A percentile compares a stretch with the other conserved stretches of the same genome.
These are phyloP conservation scores for Neurospora sp. DNA, from an alignment of 495 filamentous ascomycete species.

Conservation along the genomic window DNA sequence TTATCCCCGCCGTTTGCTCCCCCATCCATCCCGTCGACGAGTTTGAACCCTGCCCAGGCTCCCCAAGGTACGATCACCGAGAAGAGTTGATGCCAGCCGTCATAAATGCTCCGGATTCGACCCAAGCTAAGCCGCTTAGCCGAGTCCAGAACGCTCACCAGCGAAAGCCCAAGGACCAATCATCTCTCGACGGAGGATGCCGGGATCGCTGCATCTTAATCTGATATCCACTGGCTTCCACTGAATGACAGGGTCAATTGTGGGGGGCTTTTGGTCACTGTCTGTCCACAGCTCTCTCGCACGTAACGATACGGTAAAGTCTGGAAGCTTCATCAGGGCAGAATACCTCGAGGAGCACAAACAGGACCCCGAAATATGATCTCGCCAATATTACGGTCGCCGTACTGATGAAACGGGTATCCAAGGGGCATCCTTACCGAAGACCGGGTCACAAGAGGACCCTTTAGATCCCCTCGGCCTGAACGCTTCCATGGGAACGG, in stretches of 20 bases:
- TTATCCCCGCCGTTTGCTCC: neutral
- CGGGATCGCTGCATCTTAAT: constrained; percentile 6
- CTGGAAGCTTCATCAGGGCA: neutral
- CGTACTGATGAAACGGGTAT: neutral
- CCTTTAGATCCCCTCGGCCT: neutral
- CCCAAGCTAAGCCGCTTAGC: neutral
- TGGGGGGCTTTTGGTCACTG: neutral
- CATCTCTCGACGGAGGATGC: neutral
- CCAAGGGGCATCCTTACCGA: neutral
- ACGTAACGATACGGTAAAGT: neutral
- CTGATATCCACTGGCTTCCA: neutral
- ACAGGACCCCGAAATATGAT: neutral
- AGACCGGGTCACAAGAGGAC: neutral
- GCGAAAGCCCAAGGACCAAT: neutral
- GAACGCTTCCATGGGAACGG: neutral
- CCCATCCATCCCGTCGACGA: neutral
- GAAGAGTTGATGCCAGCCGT: constrained; percentile 2
- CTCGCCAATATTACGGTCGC: neutral
- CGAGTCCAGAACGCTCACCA: constrained; percentile 1
- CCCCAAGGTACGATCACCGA: neutral
- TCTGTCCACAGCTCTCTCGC: neutral
- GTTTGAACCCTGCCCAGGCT: neutral
- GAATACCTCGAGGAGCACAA: neutral
- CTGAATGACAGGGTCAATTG: neutral
- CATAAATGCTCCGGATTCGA: constrained; percentile 14